A percentile compares a stretch with the other conserved stretches of the same genome.
Evolutionary conservation across 2,329 filamentous ascomycete species (phyloP).

Genomic region (Paracoccidioides lutzii): DNA sequence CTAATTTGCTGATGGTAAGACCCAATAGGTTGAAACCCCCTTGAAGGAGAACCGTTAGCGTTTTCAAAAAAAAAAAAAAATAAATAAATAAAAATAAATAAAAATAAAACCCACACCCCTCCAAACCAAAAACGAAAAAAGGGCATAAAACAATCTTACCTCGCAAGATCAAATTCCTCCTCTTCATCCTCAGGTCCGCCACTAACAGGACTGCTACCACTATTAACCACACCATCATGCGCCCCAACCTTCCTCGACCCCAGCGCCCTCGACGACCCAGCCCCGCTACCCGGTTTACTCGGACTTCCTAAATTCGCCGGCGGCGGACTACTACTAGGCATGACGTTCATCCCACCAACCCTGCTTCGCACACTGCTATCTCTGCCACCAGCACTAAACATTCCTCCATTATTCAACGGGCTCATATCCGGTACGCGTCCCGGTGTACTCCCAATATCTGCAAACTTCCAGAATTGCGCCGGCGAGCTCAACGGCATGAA

Average conservation of each 20-base stretch:
- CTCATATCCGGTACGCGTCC: slow-evolving; percentile 33
- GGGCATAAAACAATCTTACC: slow-evolving; percentile 20
- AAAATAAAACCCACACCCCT: not conserved
- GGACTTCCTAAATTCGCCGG: slow-evolving; percentile 34
- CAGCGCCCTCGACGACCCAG: not conserved
- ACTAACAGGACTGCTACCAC: slow-evolving; percentile 7
- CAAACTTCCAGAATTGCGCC: slow-evolving; percentile 39
- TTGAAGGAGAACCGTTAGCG: slow-evolving; percentile 12
- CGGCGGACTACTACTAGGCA: slow-evolving; percentile 37
- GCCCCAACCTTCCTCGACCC: slow-evolving; percentile 10
- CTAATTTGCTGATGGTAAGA: slow-evolving; percentile 33
- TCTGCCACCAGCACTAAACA: slow-evolving; percentile 14
- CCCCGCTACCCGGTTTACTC: slow-evolving; percentile 26
- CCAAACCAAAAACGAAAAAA: not conserved
- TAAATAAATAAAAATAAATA: not conserved
- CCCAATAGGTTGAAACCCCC: slow-evolving; percentile 38
- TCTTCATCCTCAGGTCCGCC: slow-evolving; percentile 25
- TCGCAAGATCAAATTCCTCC: slow-evolving; percentile 35
- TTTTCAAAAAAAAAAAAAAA: not conserved
- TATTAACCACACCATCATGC: slow-evolving; percentile 9
- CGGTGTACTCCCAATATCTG: slow-evolving; percentile 35
- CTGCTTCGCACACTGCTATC: slow-evolving; percentile 9
- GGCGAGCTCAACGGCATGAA: slow-evolving; percentile 41
- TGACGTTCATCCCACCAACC: slow-evolving; percentile 9
- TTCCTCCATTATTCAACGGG: slow-evolving; percentile 24